phyloP scores from a whole-genome alignment of 202 grass and related monocot genomes.

The Dendrocalamus latiflorus region DNA sequence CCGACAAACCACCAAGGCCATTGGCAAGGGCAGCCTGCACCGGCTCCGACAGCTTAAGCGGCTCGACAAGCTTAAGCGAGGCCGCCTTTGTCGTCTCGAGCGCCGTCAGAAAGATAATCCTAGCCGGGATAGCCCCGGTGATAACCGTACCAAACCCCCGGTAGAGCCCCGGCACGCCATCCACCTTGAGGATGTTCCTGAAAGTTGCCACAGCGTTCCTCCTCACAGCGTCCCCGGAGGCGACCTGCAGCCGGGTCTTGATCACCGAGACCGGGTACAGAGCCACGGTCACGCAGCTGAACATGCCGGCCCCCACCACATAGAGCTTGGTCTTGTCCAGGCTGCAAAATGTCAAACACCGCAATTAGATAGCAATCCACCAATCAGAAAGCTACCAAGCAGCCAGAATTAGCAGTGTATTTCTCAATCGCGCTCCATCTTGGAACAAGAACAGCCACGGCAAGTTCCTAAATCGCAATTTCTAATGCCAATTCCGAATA shows the following conservation, averaged over 20 bases:
- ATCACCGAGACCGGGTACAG: conserved; percentile 89
- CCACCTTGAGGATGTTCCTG: conserved; percentile 74
- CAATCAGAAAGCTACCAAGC: neutral
- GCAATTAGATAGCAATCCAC: conserved; percentile 4
- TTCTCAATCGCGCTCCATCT: neutral
- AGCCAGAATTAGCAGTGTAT: neutral
- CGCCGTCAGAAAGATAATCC: conserved; percentile 82
- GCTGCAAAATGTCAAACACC: conserved; percentile 44
- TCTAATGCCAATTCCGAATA: conserved; percentile 2
- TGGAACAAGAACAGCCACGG: neutral
- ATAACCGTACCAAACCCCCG: conserved; percentile 82
- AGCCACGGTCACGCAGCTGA: conserved; percentile 78
- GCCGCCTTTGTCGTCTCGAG: conserved; percentile 82
- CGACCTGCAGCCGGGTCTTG: conserved; percentile 98
- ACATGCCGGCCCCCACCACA: conserved; percentile 84
- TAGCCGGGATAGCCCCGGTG: conserved; percentile 76
- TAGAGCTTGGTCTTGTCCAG: conserved; percentile 94
- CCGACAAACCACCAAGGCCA: conserved; percentile 73
- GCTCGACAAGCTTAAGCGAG: conserved; percentile 60
- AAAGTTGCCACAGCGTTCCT: conserved; percentile 74
- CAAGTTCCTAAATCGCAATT: neutral
- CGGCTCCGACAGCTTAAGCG: conserved; percentile 70
- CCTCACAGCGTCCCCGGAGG: conserved; percentile 66
- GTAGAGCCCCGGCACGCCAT: conserved; percentile 79
- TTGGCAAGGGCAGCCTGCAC: conserved; percentile 73